Percentiles rank a stretch among this genome's conserved stretches.
Conservation (phyloP, 805 yeast species). For the Suhomyces pyralidae region DNA sequence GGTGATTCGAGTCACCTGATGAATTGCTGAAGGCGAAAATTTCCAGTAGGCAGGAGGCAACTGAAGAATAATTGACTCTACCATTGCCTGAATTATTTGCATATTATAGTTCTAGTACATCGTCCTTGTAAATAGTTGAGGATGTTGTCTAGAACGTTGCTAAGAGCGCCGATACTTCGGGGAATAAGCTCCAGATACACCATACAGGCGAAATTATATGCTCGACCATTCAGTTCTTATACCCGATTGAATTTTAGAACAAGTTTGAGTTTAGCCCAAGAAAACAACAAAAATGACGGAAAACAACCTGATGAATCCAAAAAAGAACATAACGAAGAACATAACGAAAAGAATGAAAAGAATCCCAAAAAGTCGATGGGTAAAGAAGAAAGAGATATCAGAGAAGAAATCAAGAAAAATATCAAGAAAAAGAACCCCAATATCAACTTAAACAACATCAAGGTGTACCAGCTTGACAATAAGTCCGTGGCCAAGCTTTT, state of each 20-base stretch:
- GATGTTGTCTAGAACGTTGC: conserved; percentile 1
- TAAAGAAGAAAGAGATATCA: conserved; percentile 30
- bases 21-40: conserved; percentile 1
- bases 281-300: neutral
- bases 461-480: conserved; percentile 23
- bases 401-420: conserved; percentile 33
- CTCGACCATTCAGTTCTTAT: neutral
- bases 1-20: neutral
- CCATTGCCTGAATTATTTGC: neutral
- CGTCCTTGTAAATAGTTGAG: neutral
- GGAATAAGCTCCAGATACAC: neutral
- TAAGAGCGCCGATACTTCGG: neutral
- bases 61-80: neutral
- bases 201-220: neutral
- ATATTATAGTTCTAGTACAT: neutral
- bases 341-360: conserved; percentile 4
- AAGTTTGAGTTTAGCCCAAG: neutral
- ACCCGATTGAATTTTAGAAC: neutral
- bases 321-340: neutral
- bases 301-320: neutral
- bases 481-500: conserved; percentile 8
- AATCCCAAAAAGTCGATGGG: conserved; percentile 8
- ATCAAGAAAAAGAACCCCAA: conserved; percentile 29
- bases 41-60: neutral
- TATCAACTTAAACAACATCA: conserved; percentile 27